Conservation (phyloP, 495 filamentous ascomycete species). For the Aspergillus olivimuriae region DNA sequence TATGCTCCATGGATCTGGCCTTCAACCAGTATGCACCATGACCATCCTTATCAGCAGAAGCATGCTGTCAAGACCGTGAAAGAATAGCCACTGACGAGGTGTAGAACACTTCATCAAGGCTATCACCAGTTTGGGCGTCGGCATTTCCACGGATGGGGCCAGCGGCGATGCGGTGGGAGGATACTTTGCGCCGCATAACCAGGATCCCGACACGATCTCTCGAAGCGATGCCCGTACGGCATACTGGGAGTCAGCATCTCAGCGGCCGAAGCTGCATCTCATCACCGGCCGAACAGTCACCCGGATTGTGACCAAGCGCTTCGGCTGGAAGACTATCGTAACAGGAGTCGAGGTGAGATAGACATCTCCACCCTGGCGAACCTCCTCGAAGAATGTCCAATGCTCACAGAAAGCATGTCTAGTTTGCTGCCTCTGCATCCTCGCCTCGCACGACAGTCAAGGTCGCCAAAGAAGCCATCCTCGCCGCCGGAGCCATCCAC, state of each 20-base stretch:
- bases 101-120: constrained; percentile 5
- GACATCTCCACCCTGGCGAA: too few species aligned
- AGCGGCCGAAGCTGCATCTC: not conserved
- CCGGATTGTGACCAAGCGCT: not conserved
- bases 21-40: constrained; percentile 1
- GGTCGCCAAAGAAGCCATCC: not conserved
- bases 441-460: not conserved
- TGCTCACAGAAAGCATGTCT: too few species aligned
- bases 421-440: not conserved
- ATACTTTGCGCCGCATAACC: constrained; percentile 2
- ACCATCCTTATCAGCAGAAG: too few species aligned
- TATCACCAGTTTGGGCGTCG: not conserved
- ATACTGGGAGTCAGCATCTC: not conserved
- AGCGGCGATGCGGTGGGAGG: constrained; percentile 4
- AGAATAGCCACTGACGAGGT: too few species aligned
- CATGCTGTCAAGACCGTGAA: too few species aligned
- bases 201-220: not conserved
- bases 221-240: not conserved
- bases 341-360: constrained; percentile 6
- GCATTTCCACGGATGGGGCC: not conserved
- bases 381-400: too few species aligned
- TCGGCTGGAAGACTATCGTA: not conserved
- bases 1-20: constrained; percentile 5
- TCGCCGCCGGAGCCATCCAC: constrained; percentile 1
- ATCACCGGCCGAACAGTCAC: not conserved